A percentile compares a stretch with the other conserved stretches of the same genome.
Conservation (phyloP, 2,329 filamentous ascomycete species). For the Fusarium equiseti region DNA sequence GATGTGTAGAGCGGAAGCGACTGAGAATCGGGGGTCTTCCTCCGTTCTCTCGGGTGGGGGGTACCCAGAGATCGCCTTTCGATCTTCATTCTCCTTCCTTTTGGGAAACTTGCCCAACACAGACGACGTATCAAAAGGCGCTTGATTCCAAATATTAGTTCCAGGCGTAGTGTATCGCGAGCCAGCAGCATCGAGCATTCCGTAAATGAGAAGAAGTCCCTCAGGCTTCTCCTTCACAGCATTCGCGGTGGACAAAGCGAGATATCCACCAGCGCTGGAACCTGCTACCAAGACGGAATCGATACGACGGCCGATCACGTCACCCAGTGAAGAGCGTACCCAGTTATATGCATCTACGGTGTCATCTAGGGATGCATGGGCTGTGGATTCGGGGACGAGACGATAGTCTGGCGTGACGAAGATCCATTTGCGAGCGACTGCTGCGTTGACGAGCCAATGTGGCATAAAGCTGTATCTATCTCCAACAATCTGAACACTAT, state of each 20-base stretch:
- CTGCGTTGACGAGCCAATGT: constrained; percentile 38
- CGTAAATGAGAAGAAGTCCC: constrained; percentile 33
- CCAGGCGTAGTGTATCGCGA: constrained; percentile 34
- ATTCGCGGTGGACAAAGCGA: constrained; percentile 31
- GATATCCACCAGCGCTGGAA: constrained; percentile 41
- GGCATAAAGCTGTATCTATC: constrained; percentile 41
- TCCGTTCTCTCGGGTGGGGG: background rate
- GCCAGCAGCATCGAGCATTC: constrained; percentile 32
- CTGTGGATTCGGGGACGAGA: constrained; percentile 38
- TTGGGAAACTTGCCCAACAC: constrained; percentile 29
- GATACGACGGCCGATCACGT: constrained; percentile 14
- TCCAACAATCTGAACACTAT: constrained; percentile 34
- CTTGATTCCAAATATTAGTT: constrained; percentile 19
- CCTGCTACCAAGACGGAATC: constrained; percentile 33
- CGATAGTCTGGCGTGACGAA: constrained; percentile 44
- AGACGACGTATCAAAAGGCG: constrained; percentile 21
- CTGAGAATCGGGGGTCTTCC: constrained; percentile 1
- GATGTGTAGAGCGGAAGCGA: constrained; percentile 37
- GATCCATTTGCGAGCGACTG: constrained; percentile 38
- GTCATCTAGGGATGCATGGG: constrained; percentile 35
- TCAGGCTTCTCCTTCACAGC: constrained; percentile 12
- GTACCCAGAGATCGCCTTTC: constrained; percentile 23
- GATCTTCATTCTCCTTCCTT: constrained; percentile 2
- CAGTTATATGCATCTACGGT: constrained; percentile 39
- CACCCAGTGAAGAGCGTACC: constrained; percentile 24